Percentiles rank a stretch among this genome's conserved stretches.
phyloP scores from a whole-genome alignment of 768 basidiomycete species.

The Boletales sp. region DNA sequence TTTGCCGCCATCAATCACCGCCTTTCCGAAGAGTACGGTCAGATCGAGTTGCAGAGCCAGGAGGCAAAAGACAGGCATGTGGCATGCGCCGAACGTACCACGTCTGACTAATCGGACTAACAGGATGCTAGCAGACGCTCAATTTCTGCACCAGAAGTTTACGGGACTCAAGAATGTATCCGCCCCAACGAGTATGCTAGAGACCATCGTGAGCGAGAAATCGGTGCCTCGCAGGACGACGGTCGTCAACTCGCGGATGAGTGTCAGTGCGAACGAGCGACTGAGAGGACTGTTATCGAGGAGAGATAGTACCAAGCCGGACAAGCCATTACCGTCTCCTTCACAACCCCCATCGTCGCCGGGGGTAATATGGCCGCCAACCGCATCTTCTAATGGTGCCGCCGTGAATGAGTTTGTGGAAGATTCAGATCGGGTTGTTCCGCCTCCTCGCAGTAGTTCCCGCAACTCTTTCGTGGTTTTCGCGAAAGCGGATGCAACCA shows the following conservation, averaged over 20 bases:
- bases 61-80: slow-evolving; percentile 81
- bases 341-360: slow-evolving; percentile 21
- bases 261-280: slow-evolving; percentile 32
- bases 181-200: slow-evolving; percentile 73
- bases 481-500: slow-evolving; percentile 3
- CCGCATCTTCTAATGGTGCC: slow-evolving; percentile 8
- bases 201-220: slow-evolving; percentile 84
- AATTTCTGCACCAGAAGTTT: slow-evolving; percentile 72
- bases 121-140: slow-evolving; percentile 80
- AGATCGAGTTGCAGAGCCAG: slow-evolving; percentile 76
- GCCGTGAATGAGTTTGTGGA: slow-evolving; percentile 11
- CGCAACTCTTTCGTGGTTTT: slow-evolving; percentile 6
- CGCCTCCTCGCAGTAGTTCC: slow-evolving; percentile 22
- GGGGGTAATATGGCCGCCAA: slow-evolving; percentile 9
- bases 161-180: slow-evolving; percentile 70
- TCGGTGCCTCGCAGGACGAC: slow-evolving; percentile 40
- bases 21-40: slow-evolving; percentile 80
- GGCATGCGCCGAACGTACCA: slow-evolving; percentile 3
- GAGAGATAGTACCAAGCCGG: slow-evolving; percentile 23
- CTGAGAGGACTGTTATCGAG: slow-evolving; percentile 36
- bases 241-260: slow-evolving; percentile 22
- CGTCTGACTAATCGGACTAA: slow-evolving; percentile 12
- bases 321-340: slow-evolving; percentile 28
- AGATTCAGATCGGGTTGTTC: slow-evolving; percentile 17
- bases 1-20: slow-evolving; percentile 91